Conservation (phyloP, 352 stramenopile genomes). For the Phytopythium ostracodes region DNA sequence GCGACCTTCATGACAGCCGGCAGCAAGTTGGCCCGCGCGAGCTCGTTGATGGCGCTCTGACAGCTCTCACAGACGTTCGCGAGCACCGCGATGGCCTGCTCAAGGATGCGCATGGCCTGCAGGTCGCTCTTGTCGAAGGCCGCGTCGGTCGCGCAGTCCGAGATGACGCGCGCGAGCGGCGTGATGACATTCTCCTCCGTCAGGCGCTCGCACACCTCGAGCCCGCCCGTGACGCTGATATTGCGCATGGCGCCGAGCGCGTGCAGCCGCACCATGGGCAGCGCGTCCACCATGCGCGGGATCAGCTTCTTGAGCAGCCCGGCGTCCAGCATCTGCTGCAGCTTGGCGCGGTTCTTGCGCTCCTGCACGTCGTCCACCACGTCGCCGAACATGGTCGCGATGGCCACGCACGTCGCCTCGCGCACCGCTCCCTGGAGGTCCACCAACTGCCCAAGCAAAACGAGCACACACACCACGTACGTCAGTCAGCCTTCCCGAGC, state of each 20-base stretch:
- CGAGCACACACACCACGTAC: background rate
- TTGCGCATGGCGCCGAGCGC: slow-evolving; percentile 81
- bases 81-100: slow-evolving; percentile 78
- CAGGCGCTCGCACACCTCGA: slow-evolving; percentile 82
- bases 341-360: slow-evolving; percentile 45
- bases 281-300: slow-evolving; percentile 75
- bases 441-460: slow-evolving; percentile 54
- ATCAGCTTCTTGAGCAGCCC: slow-evolving; percentile 82
- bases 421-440: slow-evolving; percentile 78
- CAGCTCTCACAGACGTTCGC: slow-evolving; percentile 83
- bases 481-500: background rate
- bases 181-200: slow-evolving; percentile 72
- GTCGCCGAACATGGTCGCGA: slow-evolving; percentile 83
- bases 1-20: slow-evolving; percentile 73
- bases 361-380: slow-evolving; percentile 54
- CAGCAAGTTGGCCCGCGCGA: slow-evolving; percentile 71
- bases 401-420: slow-evolving; percentile 79
- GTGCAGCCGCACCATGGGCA: slow-evolving; percentile 83
- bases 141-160: slow-evolving; percentile 46
- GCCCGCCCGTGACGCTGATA: slow-evolving; percentile 82
- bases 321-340: slow-evolving; percentile 73
- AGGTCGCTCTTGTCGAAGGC: slow-evolving; percentile 56
- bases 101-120: slow-evolving; percentile 68
- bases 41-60: slow-evolving; percentile 72
- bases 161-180: slow-evolving; percentile 69